phyloP scores from a whole-genome alignment of 768 basidiomycete species.

The Hemileccinum rubropunctum region DNA sequence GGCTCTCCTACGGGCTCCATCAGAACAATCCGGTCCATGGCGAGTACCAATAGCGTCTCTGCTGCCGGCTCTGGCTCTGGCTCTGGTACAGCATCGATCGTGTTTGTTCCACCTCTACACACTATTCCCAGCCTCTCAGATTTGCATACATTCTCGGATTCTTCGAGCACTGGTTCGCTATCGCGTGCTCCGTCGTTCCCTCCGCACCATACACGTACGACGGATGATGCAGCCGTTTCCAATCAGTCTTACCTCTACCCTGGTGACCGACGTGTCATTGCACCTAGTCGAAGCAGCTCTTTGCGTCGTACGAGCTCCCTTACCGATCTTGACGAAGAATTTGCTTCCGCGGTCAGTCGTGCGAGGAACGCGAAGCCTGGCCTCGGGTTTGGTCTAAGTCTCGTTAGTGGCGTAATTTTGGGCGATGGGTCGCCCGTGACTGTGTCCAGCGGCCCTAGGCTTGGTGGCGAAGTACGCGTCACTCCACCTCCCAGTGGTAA shows the following conservation, averaged over 20 bases:
- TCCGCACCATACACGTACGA: slow-evolving; percentile 61
- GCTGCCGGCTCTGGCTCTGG: slow-evolving; percentile 35
- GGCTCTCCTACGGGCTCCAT: slow-evolving; percentile 59
- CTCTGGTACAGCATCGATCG: slow-evolving; percentile 65
- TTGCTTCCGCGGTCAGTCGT: slow-evolving; percentile 41
- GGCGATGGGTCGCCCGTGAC: slow-evolving; percentile 68
- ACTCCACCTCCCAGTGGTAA: slow-evolving; percentile 45
- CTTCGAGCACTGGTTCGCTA: slow-evolving; percentile 38
- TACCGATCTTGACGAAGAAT: slow-evolving; percentile 70
- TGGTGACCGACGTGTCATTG: slow-evolving; percentile 71
- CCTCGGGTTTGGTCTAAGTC: slow-evolving; percentile 43
- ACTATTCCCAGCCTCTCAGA: slow-evolving; percentile 72
- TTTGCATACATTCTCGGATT: slow-evolving; percentile 44
- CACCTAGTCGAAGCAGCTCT: slow-evolving; percentile 59
- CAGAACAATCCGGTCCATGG: slow-evolving; percentile 61
- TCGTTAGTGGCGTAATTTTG: slow-evolving; percentile 38
- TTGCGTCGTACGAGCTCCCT: slow-evolving; percentile 67
- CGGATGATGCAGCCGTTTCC: slow-evolving; percentile 71
- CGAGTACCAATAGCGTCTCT: slow-evolving; percentile 39
- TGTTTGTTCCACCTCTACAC: slow-evolving; percentile 75
- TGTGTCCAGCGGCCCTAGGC: slow-evolving; percentile 60
- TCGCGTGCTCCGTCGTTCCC: slow-evolving; percentile 48
- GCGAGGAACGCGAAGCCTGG: slow-evolving; percentile 42
- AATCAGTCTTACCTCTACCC: slow-evolving; percentile 67
- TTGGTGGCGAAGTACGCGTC: slow-evolving; percentile 40